phyloP scores from a whole-genome alignment of 495 filamentous ascomycete species.

The Tuber brumale region DNA sequence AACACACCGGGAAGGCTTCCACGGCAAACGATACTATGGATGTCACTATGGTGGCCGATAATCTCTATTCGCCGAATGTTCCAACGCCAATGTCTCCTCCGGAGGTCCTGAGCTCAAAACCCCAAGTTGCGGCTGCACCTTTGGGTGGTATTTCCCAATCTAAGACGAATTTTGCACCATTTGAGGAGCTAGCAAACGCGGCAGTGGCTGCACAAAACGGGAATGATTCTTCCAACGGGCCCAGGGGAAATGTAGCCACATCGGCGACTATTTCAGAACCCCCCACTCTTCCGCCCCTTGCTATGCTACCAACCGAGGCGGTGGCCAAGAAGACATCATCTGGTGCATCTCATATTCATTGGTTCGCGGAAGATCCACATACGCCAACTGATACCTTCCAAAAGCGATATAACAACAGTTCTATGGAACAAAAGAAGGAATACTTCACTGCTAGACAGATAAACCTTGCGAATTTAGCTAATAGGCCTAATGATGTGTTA shows the following conservation, averaged over 20 bases:
- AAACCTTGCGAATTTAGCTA: slow-evolving; percentile 15
- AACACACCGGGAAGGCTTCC: slow-evolving; percentile 5
- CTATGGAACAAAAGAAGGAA: slow-evolving; percentile 36
- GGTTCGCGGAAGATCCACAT: slow-evolving; percentile 17
- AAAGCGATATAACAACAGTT: slow-evolving; percentile 16
- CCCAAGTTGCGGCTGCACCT: slow-evolving; percentile 8
- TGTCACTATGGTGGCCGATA: not conserved
- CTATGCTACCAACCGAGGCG: slow-evolving; percentile 24
- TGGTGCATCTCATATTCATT: slow-evolving; percentile 32
- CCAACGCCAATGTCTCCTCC: slow-evolving; percentile 23
- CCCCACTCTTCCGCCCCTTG: slow-evolving; percentile 31
- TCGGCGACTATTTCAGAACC: slow-evolving; percentile 23
- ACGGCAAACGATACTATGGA: not conserved
- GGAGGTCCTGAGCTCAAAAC: slow-evolving; percentile 29
- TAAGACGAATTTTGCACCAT: slow-evolving; percentile 33
- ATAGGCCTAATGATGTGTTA: slow-evolving; percentile 16
- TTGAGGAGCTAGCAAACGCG: slow-evolving; percentile 32
- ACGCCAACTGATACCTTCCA: slow-evolving; percentile 11
- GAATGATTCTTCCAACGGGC: not conserved
- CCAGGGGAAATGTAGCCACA: slow-evolving; percentile 18
- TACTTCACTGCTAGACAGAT: slow-evolving; percentile 36
- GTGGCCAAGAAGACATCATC: slow-evolving; percentile 34
- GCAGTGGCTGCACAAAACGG: slow-evolving; percentile 25
- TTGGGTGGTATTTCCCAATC: slow-evolving; percentile 12
- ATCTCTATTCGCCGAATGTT: slow-evolving; percentile 9